Evolutionary conservation across 1,284 basidiomycete species (phyloP).

Genomic region (Xerocomus nothofagi): DNA sequence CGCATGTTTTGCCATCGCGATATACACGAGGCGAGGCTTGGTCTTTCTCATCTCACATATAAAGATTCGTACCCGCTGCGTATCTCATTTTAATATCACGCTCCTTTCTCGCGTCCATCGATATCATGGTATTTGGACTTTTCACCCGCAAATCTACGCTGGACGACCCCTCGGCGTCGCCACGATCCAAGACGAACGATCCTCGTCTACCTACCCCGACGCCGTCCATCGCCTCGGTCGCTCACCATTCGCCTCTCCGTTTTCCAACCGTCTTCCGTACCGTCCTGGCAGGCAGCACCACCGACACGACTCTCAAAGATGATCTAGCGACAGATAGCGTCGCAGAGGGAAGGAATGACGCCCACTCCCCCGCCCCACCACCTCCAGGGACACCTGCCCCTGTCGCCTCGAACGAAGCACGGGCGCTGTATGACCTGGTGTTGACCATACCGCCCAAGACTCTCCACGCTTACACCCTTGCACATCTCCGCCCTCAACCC

Average conservation of each 20-base stretch:
- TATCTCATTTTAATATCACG: conserved; percentile 15
- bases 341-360: conserved; percentile 1
- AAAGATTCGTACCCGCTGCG: conserved; percentile 5
- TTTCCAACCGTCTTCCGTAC: conserved; percentile 26
- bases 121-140: conserved; percentile 51
- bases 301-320: conserved; percentile 18
- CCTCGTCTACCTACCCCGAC: conserved; percentile 54
- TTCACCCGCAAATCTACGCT: conserved; percentile 42
- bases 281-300: conserved; percentile 25
- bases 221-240: conserved; percentile 42
- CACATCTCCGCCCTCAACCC: conserved; percentile 40
- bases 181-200: conserved; percentile 10
- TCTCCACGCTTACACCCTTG: conserved; percentile 60
- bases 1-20: conserved; percentile 27
- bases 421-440: conserved; percentile 51
- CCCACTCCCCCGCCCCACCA: conserved; percentile 9
- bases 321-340: conserved; percentile 11
- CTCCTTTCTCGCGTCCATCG: background rate
- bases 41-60: conserved; percentile 11
- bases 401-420: conserved; percentile 18
- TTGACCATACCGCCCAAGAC: conserved; percentile 63
- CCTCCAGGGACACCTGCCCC: conserved; percentile 29
- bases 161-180: conserved; percentile 13
- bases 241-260: conserved; percentile 31
- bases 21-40: conserved; percentile 22